phyloP scores from a whole-genome alignment of 129 eudicot genomes.

The Tagetes patula region DNA sequence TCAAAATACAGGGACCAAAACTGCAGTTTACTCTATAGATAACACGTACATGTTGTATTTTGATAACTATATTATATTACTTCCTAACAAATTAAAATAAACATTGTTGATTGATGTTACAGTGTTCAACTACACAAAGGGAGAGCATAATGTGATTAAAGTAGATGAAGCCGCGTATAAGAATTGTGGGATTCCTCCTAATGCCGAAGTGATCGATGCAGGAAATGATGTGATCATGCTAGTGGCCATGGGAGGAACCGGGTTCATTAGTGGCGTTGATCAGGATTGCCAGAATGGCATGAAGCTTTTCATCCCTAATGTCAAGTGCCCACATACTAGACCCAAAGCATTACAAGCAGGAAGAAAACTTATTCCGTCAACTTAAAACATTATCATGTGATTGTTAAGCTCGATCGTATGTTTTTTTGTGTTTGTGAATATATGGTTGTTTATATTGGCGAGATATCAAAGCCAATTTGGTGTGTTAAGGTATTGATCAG shows the following conservation, averaged over 20 bases:
- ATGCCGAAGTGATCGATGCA: background rate
- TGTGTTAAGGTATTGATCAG: background rate
- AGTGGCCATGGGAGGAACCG: slow-evolving; percentile 15
- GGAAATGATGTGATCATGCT: slow-evolving; percentile 26
- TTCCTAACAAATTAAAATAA: background rate
- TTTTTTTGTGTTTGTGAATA: background rate
- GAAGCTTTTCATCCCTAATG: slow-evolving; percentile 31
- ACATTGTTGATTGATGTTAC: slow-evolving; percentile 5
- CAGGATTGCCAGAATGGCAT: slow-evolving; percentile 24
- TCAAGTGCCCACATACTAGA: background rate
- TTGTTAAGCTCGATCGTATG: background rate
- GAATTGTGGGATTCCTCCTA: slow-evolving; percentile 19
- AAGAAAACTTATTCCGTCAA: slow-evolving; percentile 11
- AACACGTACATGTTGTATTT: no score
- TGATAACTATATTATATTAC: background rate
- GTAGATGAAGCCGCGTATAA: slow-evolving; percentile 24
- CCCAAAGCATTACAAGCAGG: slow-evolving; percentile 5
- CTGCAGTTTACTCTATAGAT: no score
- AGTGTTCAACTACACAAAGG: slow-evolving; percentile 41
- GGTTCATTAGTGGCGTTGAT: slow-evolving; percentile 37
- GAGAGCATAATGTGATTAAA: slow-evolving; percentile 30
- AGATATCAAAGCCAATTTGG: background rate
- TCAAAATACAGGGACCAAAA: no score
- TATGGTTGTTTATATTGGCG: background rate
- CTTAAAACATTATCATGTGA: background rate